Evolutionary conservation across 177 flowering plant species (phyloP).

Genomic region (Vitis hybrid): DNA sequence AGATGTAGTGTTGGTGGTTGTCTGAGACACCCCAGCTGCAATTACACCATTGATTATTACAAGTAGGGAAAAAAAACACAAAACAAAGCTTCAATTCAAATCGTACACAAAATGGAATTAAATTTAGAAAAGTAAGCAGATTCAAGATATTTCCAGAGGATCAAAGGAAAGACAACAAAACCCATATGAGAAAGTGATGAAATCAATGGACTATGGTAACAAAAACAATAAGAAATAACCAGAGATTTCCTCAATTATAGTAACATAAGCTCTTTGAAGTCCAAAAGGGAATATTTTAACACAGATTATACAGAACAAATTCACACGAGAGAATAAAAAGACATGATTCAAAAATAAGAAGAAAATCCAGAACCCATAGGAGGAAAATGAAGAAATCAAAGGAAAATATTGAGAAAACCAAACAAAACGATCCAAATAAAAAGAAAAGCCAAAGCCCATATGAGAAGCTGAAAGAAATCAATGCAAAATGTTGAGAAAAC

Average conservation of each 20-base stretch:
- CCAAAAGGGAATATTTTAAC: background rate
- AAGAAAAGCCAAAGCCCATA: no score
- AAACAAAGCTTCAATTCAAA: background rate
- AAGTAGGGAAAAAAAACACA: no score
- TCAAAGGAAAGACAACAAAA: constrained; percentile 5
- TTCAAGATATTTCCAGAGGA: background rate
- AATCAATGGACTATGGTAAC: background rate
- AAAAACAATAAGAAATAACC: background rate
- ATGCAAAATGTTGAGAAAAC: no score
- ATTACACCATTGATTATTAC: no score
- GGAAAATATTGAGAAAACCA: no score
- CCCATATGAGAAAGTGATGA: constrained; percentile 9
- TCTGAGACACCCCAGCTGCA: constrained; percentile 27
- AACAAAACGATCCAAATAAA: no score
- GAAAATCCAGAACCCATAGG: no score
- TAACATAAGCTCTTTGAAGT: background rate
- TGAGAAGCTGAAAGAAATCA: no score
- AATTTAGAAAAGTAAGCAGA: background rate
- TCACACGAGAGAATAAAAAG: background rate
- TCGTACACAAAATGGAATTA: background rate
- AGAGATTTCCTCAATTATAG: background rate
- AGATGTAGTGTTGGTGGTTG: constrained; percentile 32
- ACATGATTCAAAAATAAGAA: no score
- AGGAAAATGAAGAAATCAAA: no score
- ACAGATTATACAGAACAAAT: background rate